Conservation (phyloP, 2,329 filamentous ascomycete species). For the Xylaria sp. region DNA sequence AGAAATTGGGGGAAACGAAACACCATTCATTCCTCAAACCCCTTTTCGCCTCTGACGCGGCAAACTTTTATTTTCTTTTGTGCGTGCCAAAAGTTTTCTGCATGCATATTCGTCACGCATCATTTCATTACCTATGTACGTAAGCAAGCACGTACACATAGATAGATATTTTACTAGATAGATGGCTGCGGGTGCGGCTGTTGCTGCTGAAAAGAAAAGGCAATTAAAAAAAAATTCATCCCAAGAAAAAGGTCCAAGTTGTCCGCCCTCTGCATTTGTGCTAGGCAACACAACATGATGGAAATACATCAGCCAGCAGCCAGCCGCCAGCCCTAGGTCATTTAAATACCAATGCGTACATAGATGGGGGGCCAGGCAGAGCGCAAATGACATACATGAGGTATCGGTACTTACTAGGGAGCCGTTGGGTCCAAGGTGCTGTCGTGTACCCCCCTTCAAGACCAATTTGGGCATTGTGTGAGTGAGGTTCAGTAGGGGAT, state of each 20-base stretch:
- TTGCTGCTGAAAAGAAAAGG: not conserved
- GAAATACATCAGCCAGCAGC: slow-evolving; percentile 11
- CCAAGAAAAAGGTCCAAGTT: not conserved
- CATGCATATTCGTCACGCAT: slow-evolving; percentile 30
- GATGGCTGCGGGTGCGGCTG: slow-evolving; percentile 15
- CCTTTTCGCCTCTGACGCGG: not conserved
- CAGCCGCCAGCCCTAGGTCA: not conserved
- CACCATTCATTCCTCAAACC: slow-evolving; percentile 21
- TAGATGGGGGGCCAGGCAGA: slow-evolving; percentile 9
- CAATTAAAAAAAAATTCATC: slow-evolving; percentile 10
- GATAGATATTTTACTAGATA: not conserved
- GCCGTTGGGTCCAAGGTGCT: slow-evolving; percentile 10
- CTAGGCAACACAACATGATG: slow-evolving; percentile 24
- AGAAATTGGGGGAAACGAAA: slow-evolving; percentile 29
- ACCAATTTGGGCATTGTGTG: slow-evolving; percentile 20
- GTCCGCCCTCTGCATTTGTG: not conserved
- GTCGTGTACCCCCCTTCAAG: slow-evolving; percentile 20
- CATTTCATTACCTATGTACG: not conserved
- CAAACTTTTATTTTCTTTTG: slow-evolving; percentile 22
- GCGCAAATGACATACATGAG: slow-evolving; percentile 7
- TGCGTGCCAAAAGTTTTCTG: slow-evolving; percentile 26
- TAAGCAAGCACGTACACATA: not conserved
- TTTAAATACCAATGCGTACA: not conserved
- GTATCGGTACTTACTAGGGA: slow-evolving; percentile 21
- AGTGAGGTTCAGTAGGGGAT: slow-evolving; percentile 15